Percentiles rank a stretch among this genome's conserved stretches.
phyloP scores from a whole-genome alignment of 257 asterid genomes.

The Solanum arcanum region DNA sequence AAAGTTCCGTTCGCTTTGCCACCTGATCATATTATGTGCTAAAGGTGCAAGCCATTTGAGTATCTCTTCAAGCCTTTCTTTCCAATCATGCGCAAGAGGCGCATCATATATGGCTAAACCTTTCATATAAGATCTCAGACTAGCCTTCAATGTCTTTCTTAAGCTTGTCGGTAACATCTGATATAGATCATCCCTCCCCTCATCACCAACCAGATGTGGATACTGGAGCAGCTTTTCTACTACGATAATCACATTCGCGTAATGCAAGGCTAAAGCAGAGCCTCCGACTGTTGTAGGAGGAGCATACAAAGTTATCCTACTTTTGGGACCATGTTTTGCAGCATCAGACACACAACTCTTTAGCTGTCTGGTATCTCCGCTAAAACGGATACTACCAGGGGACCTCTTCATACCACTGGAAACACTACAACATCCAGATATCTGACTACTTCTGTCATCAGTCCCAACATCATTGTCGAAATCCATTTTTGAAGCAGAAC shows the following conservation, averaged over 20 bases:
- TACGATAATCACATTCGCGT: constrained; percentile 73
- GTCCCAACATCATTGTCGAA: constrained; percentile 25
- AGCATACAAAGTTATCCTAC: constrained; percentile 27
- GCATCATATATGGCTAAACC: constrained; percentile 71
- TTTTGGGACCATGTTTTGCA: constrained; percentile 29
- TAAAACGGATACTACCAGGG: constrained; percentile 5
- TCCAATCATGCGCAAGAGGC: constrained; percentile 86
- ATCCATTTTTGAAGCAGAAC: constrained; percentile 46
- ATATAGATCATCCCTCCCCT: constrained; percentile 83
- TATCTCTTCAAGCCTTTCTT: constrained; percentile 42
- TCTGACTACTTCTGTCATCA: constrained; percentile 50
- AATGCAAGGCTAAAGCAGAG: constrained; percentile 76
- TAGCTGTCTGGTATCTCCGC: constrained; percentile 12
- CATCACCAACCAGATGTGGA: constrained; percentile 90
- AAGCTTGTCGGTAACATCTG: constrained; percentile 91
- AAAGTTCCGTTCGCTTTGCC: constrained; percentile 88
- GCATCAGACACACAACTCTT: constrained; percentile 6
- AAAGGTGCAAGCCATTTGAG: constrained; percentile 71
- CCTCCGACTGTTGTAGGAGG: constrained; percentile 76
- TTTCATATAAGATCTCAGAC: constrained; percentile 43
- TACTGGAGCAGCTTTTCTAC: constrained; percentile 67
- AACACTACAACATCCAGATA: constrained; percentile 38
- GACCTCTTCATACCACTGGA: constrained; percentile 31
- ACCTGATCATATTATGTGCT: constrained; percentile 85
- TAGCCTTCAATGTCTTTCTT: constrained; percentile 44